phyloP scores from a whole-genome alignment of 768 basidiomycete species.

The Tylopilus intermedius region DNA sequence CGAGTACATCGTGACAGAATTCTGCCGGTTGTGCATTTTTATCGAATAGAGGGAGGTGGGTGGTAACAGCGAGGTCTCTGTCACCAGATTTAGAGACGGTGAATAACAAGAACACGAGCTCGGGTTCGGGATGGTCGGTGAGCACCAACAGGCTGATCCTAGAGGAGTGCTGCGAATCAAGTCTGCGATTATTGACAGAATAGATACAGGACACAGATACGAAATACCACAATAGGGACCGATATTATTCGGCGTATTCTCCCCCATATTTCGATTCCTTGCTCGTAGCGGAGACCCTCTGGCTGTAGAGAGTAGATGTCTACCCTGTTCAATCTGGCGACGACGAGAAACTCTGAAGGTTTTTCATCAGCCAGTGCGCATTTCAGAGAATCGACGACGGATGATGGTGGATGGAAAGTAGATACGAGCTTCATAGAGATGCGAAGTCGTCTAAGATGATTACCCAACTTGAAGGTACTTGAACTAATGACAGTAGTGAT shows the following conservation, averaged over 20 bases:
- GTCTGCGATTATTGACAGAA: conserved; percentile 5
- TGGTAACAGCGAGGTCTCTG: conserved; percentile 34
- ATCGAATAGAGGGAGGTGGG: conserved; percentile 52
- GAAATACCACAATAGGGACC: conserved; percentile 49
- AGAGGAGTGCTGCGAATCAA: conserved; percentile 29
- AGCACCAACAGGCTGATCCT: conserved; percentile 52
- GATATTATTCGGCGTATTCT: conserved; percentile 53
- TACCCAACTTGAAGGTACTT: too few relatives aligned
- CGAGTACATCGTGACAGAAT: conserved; percentile 63
- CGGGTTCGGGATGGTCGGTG: conserved; percentile 73
- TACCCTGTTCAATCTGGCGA: conserved; percentile 61
- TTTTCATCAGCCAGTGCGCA: conserved; percentile 51
- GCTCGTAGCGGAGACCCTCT: conserved; percentile 57
- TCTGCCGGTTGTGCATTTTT: conserved; percentile 58
- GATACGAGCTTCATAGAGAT: conserved; percentile 52
- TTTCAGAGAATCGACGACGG: conserved; percentile 65
- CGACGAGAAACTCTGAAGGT: conserved; percentile 57
- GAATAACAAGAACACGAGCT: conserved; percentile 60
- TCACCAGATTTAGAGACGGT: conserved; percentile 32
- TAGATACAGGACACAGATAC: neutral
- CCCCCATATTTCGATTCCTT: conserved; percentile 64
- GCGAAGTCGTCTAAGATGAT: neutral
- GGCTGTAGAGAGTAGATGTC: conserved; percentile 64
- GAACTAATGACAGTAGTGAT: neutral
- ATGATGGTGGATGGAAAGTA: conserved; percentile 74